Conservation (phyloP, 1,139 yeast genomes). For the Scheffersomyces insectosa region DNA sequence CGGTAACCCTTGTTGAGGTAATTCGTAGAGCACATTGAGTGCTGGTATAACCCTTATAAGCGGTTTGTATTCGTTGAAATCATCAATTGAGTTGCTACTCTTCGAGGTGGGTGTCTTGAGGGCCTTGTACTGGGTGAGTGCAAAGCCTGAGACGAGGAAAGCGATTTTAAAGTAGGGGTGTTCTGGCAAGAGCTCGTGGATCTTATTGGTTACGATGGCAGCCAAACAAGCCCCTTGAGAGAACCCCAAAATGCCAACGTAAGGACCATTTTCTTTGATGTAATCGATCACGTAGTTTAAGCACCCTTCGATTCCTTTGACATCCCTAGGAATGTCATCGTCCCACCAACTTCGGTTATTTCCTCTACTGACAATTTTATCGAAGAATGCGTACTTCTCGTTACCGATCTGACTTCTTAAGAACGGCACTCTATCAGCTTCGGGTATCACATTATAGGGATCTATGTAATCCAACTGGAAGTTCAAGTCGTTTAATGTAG, state of each 20-base stretch:
- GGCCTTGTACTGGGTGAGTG: constrained; percentile 43
- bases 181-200: constrained; percentile 38
- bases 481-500: constrained; percentile 62
- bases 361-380: constrained; percentile 38
- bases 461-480: constrained; percentile 40
- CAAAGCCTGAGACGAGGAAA: constrained; percentile 55
- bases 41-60: constrained; percentile 2
- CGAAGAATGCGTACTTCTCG: constrained; percentile 31
- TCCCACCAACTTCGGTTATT: constrained; percentile 55
- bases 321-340: constrained; percentile 35
- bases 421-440: constrained; percentile 31
- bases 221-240: constrained; percentile 94
- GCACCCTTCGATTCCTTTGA: constrained; percentile 33
- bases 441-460: constrained; percentile 30
- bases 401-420: constrained; percentile 25
- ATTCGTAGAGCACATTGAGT: constrained; percentile 18
- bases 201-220: constrained; percentile 50
- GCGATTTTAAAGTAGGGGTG: constrained; percentile 48
- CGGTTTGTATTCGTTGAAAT: constrained; percentile 15
- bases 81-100: constrained; percentile 17
- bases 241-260: constrained; percentile 84
- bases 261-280: constrained; percentile 76
- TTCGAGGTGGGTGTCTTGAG: not conserved
- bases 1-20: constrained; percentile 11
- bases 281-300: constrained; percentile 49